phyloP scores from a whole-genome alignment of 176 grass and related monocot species.

The Phoenix roebelenii region DNA sequence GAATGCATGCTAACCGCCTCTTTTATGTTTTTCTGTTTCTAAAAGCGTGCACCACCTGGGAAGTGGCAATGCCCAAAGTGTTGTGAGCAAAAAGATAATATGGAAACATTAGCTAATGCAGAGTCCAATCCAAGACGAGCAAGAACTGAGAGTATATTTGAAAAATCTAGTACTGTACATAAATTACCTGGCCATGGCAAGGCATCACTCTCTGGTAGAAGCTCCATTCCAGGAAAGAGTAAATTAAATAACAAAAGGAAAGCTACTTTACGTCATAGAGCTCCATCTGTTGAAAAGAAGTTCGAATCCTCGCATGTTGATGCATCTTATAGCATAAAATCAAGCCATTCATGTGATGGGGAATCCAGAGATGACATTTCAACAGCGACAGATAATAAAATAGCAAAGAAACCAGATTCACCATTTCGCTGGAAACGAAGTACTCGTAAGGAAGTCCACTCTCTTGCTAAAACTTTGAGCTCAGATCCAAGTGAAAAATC shows the following conservation, averaged over 20 bases:
- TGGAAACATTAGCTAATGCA: conserved; percentile 40
- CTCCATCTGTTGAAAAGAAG: conserved; percentile 4
- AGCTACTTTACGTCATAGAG: neutral
- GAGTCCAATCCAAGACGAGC: conserved; percentile 51
- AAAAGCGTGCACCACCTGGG: conserved; percentile 65
- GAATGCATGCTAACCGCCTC: conserved; percentile 2
- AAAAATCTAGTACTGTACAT: conserved; percentile 13
- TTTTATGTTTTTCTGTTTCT: conserved; percentile 14
- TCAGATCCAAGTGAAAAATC: conserved; percentile 26
- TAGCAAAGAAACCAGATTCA: conserved; percentile 38
- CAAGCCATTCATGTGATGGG: conserved; percentile 16
- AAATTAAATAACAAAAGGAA: conserved; percentile 45
- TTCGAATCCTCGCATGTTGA: neutral
- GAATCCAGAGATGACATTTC: conserved; percentile 24
- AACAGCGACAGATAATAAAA: conserved; percentile 24
- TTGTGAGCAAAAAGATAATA: conserved; percentile 39
- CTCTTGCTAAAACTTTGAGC: conserved; percentile 29
- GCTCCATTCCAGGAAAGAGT: conserved; percentile 32
- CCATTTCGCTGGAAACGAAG: conserved; percentile 36
- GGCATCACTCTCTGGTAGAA: conserved; percentile 31
- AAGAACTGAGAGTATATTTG: conserved; percentile 43
- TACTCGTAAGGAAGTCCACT: conserved; percentile 31
- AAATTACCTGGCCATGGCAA: conserved; percentile 28
- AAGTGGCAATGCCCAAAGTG: conserved; percentile 83
- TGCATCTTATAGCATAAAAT: neutral